Percentiles rank a stretch among this genome's conserved stretches.
Conservation (phyloP, 2,329 filamentous ascomycete genomes). For the Elsinoe perseae region DNA sequence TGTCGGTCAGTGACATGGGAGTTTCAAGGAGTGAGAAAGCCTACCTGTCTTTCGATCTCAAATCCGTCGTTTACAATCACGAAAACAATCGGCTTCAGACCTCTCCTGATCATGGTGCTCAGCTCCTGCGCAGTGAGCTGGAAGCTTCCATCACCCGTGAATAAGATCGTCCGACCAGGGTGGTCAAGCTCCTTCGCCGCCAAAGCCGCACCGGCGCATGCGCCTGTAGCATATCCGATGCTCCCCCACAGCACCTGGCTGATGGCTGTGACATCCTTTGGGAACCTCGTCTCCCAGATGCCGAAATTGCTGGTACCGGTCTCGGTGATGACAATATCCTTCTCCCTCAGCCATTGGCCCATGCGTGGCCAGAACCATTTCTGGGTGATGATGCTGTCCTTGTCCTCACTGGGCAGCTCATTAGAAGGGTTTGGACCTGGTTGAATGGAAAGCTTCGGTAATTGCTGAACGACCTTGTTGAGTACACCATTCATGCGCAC, state of each 20-base stretch:
- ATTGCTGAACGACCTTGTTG: slow-evolving; percentile 56
- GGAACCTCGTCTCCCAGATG: slow-evolving; percentile 78
- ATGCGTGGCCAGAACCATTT: slow-evolving; percentile 71
- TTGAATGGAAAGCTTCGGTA: slow-evolving; percentile 51
- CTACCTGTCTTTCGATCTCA: slow-evolving; percentile 83
- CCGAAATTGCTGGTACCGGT: slow-evolving; percentile 86
- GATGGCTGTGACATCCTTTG: slow-evolving; percentile 66
- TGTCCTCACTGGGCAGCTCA: slow-evolving; percentile 22
- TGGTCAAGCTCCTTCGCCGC: slow-evolving; percentile 42
- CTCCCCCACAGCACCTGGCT: slow-evolving; percentile 68
- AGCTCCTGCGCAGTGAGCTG: slow-evolving; percentile 80
- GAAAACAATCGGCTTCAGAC: slow-evolving; percentile 71
- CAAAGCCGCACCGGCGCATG: slow-evolving; percentile 61
- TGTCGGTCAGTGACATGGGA: slow-evolving; percentile 49
- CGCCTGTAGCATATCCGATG: slow-evolving; percentile 58
- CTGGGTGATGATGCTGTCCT: slow-evolving; percentile 51
- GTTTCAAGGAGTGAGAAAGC: slow-evolving; percentile 46
- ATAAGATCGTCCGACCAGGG: slow-evolving; percentile 60
- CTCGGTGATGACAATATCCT: slow-evolving; percentile 76
- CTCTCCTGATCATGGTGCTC: slow-evolving; percentile 71
- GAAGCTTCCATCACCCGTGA: slow-evolving; percentile 83
- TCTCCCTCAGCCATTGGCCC: slow-evolving; percentile 60
- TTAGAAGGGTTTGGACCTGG: slow-evolving; percentile 35
- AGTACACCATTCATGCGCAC: slow-evolving; percentile 75
- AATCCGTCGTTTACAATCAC: slow-evolving; percentile 83